These are phyloP conservation scores for Tetrapisispora fleetii DNA, from an alignment of 805 yeast species.

Conservation along the genomic window DNA sequence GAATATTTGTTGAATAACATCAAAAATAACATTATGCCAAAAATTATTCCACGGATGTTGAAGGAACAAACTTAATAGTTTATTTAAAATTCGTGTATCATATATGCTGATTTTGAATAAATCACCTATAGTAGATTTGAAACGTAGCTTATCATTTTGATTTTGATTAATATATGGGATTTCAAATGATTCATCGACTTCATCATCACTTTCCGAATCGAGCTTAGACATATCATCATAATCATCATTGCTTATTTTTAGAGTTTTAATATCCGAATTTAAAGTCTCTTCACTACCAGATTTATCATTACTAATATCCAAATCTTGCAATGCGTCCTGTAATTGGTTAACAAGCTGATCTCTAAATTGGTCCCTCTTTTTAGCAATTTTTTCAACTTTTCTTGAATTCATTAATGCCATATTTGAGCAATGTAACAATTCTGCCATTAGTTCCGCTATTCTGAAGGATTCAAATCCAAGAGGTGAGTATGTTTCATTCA, in stretches of 20 bases:
- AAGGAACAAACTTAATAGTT: constrained; percentile 67
- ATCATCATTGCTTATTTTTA: background rate
- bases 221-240: constrained; percentile 29
- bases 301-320: constrained; percentile 9
- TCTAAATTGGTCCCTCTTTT: constrained; percentile 60
- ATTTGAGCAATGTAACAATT: constrained; percentile 91
- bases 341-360: constrained; percentile 36
- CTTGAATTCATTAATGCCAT: constrained; percentile 83
- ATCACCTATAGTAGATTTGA: constrained; percentile 75
- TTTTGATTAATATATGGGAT: constrained; percentile 30
- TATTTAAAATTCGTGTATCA: constrained; percentile 60
- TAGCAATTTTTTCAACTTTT: constrained; percentile 56
- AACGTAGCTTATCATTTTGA: constrained; percentile 36
- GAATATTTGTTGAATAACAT: constrained; percentile 86
- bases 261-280: constrained; percentile 15
- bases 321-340: constrained; percentile 28
- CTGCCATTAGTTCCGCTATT: constrained; percentile 87
- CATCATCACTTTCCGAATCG: constrained; percentile 30
- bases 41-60: constrained; percentile 94
- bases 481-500: constrained; percentile 53
- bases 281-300: constrained; percentile 5
- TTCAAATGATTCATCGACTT: constrained; percentile 29
- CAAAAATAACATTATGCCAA: constrained; percentile 94
- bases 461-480: constrained; percentile 88
- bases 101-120: constrained; percentile 69